These are phyloP conservation scores for Aspergillus diversus DNA, from an alignment of 495 filamentous ascomycete species.

Conservation along the genomic window DNA sequence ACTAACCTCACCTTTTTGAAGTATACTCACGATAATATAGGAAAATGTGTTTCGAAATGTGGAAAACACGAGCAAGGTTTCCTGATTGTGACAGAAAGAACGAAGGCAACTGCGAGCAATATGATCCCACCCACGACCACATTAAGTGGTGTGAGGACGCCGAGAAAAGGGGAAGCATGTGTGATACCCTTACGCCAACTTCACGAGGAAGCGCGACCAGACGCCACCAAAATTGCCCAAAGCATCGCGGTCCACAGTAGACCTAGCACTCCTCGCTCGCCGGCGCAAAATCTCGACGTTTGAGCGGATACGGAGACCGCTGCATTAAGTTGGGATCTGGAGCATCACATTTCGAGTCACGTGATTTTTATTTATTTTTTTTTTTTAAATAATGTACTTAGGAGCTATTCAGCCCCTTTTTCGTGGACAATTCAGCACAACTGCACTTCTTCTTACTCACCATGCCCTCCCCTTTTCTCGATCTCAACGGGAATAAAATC, in stretches of 20 bases:
- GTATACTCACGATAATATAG: conserved; percentile 3
- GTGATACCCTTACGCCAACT: conserved; percentile 16
- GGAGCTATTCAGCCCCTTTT: no score
- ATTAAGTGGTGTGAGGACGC: conserved; percentile 20
- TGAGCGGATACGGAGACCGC: no score
- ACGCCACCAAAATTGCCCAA: conserved; percentile 15
- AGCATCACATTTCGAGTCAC: no score
- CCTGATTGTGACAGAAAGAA: conserved; percentile 19
- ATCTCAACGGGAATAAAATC: conserved; percentile 22
- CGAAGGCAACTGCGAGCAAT: conserved; percentile 14
- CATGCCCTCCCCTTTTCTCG: conserved; percentile 21
- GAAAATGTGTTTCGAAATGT: conserved; percentile 20
- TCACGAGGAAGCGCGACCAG: conserved; percentile 18
- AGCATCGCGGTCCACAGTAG: no score
- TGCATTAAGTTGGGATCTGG: no score
- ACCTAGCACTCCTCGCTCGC: no score
- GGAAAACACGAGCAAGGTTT: conserved; percentile 18
- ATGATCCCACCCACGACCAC: conserved; percentile 21
- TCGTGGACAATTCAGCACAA: not conserved
- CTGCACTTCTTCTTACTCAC: not conserved
- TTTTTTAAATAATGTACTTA: no score
- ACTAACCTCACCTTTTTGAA: not conserved
- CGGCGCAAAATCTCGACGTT: no score
- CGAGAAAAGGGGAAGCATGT: conserved; percentile 15
- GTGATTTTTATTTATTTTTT: no score